A percentile compares a stretch with the other conserved stretches of the same genome.
Evolutionary conservation across 2,329 filamentous ascomycete genomes (phyloP).

Genomic region (Penicillium sclerotiorum): DNA sequence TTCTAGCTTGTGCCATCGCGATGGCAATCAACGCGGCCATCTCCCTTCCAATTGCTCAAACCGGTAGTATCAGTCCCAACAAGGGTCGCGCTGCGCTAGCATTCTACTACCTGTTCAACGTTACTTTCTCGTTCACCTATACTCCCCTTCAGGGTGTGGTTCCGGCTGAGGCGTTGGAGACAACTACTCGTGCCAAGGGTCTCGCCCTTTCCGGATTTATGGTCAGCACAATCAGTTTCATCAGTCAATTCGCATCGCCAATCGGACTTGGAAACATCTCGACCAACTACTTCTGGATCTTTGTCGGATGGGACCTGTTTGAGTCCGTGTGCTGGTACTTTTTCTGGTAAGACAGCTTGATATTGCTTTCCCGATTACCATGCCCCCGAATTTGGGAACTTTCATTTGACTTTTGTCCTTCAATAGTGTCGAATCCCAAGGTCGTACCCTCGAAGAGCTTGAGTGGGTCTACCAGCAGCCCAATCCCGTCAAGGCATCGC

Average conservation of each 20-base stretch:
- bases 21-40: slow-evolving; percentile 53
- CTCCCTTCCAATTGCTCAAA: slow-evolving; percentile 39
- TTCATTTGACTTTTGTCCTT: neutral
- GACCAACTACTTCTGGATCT: slow-evolving; percentile 46
- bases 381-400: neutral
- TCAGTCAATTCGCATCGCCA: slow-evolving; percentile 53
- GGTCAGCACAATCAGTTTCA: slow-evolving; percentile 51
- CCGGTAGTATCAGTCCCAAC: slow-evolving; percentile 34
- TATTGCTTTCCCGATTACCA: neutral
- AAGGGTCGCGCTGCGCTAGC: slow-evolving; percentile 50
- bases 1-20: slow-evolving; percentile 39
- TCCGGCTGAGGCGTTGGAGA: slow-evolving; percentile 53
- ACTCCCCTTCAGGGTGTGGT: slow-evolving; percentile 54
- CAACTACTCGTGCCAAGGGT: slow-evolving; percentile 53
- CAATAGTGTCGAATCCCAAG: slow-evolving; percentile 52
- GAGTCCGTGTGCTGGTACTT: slow-evolving; percentile 50
- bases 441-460: slow-evolving; percentile 54
- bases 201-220: slow-evolving; percentile 51
- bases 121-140: slow-evolving; percentile 55
- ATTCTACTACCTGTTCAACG: slow-evolving; percentile 55
- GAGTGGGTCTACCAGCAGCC: slow-evolving; percentile 56
- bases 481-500: slow-evolving; percentile 55
- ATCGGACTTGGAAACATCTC: slow-evolving; percentile 50
- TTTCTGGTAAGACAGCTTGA: slow-evolving; percentile 43
- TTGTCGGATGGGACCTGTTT: slow-evolving; percentile 53